Conservation (phyloP, 352 stramenopile genomes). For the Globisporangium mamillatum region DNA sequence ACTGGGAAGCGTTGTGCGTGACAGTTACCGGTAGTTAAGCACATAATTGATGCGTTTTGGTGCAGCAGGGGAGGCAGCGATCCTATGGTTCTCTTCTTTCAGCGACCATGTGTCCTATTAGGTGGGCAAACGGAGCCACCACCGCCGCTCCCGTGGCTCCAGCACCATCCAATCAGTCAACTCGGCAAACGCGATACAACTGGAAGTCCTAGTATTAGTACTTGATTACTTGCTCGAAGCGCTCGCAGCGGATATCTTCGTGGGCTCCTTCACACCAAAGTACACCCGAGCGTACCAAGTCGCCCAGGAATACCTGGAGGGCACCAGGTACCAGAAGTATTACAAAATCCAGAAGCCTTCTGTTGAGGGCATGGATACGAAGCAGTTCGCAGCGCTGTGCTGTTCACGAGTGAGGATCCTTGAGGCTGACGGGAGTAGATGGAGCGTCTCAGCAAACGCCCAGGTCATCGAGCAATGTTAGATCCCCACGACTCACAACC, state of each 20-base stretch:
- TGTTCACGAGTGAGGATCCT: background rate
- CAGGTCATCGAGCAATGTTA: slow-evolving; percentile 23
- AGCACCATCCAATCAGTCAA: no score
- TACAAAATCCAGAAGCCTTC: slow-evolving; percentile 6
- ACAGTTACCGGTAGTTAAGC: no score
- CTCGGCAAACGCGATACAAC: no score
- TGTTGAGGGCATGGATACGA: background rate
- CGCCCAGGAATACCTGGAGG: slow-evolving; percentile 9
- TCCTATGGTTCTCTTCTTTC: no score
- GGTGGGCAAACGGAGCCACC: no score
- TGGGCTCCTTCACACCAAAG: slow-evolving; percentile 19
- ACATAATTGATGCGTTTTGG: no score
- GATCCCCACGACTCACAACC: slow-evolving; percentile 26
- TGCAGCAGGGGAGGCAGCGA: no score
- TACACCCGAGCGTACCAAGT: slow-evolving; percentile 8
- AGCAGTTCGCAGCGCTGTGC: slow-evolving; percentile 3
- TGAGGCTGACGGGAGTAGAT: background rate
- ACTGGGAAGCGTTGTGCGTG: no score
- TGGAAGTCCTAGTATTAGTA: no score
- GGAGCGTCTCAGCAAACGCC: slow-evolving; percentile 12
- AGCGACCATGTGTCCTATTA: no score
- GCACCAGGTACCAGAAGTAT: slow-evolving; percentile 21
- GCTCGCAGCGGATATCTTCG: slow-evolving; percentile 25
- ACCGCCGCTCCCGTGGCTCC: no score
- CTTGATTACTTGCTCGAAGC: slow-evolving; percentile 14